These are phyloP conservation scores for Prunus campanulata DNA, from an alignment of 306 rosid species.

Conservation along the genomic window DNA sequence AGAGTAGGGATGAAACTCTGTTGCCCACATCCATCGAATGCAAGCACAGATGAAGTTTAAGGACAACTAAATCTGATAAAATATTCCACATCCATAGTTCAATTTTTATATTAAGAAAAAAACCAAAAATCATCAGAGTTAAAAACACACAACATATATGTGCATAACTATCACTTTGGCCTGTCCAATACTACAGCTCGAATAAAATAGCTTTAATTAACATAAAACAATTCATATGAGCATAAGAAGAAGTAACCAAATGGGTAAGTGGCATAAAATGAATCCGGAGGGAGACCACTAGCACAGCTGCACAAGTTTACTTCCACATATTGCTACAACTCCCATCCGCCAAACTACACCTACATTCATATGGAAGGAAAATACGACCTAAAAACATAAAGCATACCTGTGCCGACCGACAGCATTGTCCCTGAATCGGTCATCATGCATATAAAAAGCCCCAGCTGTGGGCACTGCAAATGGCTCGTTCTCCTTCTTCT, in stretches of 20 bases:
- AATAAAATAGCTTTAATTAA: background rate
- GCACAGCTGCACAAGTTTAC: background rate
- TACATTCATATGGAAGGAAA: background rate
- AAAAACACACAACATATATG: background rate
- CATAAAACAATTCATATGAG: background rate
- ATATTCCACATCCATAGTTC: background rate
- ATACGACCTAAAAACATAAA: background rate
- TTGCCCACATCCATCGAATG: background rate
- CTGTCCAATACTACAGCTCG: background rate
- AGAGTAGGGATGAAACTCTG: background rate
- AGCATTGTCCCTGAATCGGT: slow-evolving; percentile 79
- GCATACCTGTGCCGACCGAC: slow-evolving; percentile 74
- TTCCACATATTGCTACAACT: background rate
- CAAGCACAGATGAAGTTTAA: background rate
- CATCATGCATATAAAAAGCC: slow-evolving; percentile 96
- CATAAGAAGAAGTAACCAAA: background rate
- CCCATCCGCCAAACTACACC: background rate
- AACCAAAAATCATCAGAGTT: too few species aligned
- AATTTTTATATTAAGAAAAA: background rate
- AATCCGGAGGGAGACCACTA: background rate
- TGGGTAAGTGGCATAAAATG: background rate
- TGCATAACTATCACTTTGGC: background rate
- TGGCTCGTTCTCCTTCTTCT: slow-evolving; percentile 92
- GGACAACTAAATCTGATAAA: background rate
- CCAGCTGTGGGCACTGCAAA: slow-evolving; percentile 98